Evolutionary conservation across 2,329 filamentous ascomycete genomes (phyloP).

Genomic region (Nemania sp.): DNA sequence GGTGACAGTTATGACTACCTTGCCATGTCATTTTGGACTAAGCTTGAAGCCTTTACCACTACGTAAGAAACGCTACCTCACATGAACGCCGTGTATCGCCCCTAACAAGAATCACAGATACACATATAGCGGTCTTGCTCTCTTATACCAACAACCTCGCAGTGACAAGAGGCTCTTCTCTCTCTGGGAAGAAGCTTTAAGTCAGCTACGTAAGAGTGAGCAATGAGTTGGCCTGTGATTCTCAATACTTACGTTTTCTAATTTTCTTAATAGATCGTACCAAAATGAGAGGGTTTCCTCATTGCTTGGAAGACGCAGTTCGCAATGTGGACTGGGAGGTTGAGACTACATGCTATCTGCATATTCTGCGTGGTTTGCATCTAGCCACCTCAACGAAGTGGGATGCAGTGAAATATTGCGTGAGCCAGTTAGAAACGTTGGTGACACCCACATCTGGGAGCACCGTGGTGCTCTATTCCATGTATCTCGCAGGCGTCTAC

Average conservation of each 20-base stretch:
- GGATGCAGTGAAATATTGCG: conserved; percentile 62
- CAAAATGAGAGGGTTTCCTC: conserved; percentile 47
- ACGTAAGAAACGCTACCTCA: conserved; percentile 50
- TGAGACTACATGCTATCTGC: conserved; percentile 69
- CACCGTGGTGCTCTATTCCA: conserved; percentile 58
- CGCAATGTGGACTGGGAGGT: conserved; percentile 66
- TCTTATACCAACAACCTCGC: conserved; percentile 45
- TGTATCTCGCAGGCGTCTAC: conserved; percentile 77
- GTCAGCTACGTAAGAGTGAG: conserved; percentile 43
- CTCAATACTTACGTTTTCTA: background rate
- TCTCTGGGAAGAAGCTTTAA: conserved; percentile 47
- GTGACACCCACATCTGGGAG: conserved; percentile 47
- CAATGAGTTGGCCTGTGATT: conserved; percentile 1
- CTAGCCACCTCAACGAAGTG: conserved; percentile 73
- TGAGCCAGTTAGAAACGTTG: conserved; percentile 57
- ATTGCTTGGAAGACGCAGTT: conserved; percentile 62
- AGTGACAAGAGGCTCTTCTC: conserved; percentile 45
- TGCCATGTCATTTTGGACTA: conserved; percentile 64
- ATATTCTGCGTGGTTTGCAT: conserved; percentile 72
- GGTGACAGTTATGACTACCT: conserved; percentile 57
- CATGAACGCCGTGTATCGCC: background rate
- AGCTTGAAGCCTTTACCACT: conserved; percentile 60
- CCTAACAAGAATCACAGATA: conserved; percentile 47
- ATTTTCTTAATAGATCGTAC: conserved; percentile 28
- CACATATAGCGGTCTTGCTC: conserved; percentile 58